A percentile compares a stretch with the other conserved stretches of the same genome.
These are phyloP conservation scores for Blastomyces percursus DNA, from an alignment of 2,329 filamentous ascomycete species.

Conservation along the genomic window DNA sequence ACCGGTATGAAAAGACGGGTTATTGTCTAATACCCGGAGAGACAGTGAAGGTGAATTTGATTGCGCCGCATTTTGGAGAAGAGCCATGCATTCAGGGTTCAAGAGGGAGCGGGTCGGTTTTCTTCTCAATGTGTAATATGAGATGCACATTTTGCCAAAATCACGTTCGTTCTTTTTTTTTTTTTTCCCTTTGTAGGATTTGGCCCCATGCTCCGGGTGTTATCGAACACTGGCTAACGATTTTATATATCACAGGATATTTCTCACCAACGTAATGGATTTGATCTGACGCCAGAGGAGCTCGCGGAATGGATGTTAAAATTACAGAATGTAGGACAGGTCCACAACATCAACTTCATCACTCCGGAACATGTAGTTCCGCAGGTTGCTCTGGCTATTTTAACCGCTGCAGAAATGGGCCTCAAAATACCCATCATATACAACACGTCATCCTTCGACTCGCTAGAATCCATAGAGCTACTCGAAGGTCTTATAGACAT, in stretches of 20 bases:
- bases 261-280: slow-evolving; percentile 67
- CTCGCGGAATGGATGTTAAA: slow-evolving; percentile 76
- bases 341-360: slow-evolving; percentile 85
- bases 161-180: slow-evolving; percentile 32
- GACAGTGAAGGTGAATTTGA: slow-evolving; percentile 68
- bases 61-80: slow-evolving; percentile 78
- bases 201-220: neutral
- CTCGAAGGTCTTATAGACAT: slow-evolving; percentile 74
- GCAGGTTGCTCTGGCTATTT: slow-evolving; percentile 65
- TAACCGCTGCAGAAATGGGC: slow-evolving; percentile 60
- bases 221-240: neutral
- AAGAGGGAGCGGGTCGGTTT: slow-evolving; percentile 67
- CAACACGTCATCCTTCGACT: slow-evolving; percentile 76
- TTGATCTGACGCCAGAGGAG: slow-evolving; percentile 66
- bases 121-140: slow-evolving; percentile 67
- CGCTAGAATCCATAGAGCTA: slow-evolving; percentile 56
- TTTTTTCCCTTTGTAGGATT: neutral
- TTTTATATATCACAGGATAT: slow-evolving; percentile 46
- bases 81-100: slow-evolving; percentile 75
- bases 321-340: slow-evolving; percentile 63
- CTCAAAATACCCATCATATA: slow-evolving; percentile 66
- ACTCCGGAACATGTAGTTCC: slow-evolving; percentile 81
- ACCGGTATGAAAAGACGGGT: slow-evolving; percentile 68
- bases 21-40: slow-evolving; percentile 64
- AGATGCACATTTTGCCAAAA: slow-evolving; percentile 70